Conservation (phyloP, 2,329 filamentous ascomycete species). For the Alternaria metachromatica region DNA sequence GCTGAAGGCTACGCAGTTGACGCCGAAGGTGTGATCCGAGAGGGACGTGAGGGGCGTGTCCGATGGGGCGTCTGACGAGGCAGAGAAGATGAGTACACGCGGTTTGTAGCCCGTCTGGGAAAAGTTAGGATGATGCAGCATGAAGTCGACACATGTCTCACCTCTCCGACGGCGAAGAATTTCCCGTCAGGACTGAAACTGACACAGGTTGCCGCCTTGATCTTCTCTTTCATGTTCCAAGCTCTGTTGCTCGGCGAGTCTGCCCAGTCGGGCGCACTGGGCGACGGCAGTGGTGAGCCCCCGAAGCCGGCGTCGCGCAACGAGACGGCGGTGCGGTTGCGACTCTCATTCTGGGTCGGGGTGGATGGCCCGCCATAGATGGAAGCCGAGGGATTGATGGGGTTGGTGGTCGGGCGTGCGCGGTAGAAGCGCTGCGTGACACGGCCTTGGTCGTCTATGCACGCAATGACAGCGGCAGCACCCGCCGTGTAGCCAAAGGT, state of each 20-base stretch:
- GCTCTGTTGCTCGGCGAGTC: conserved; percentile 72
- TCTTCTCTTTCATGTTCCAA: conserved; percentile 87
- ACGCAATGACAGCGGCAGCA: conserved; percentile 88
- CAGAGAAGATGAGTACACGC: conserved; percentile 86
- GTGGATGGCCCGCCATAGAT: conserved; percentile 62
- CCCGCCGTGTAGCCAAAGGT: conserved; percentile 91
- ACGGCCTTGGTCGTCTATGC: conserved; percentile 70
- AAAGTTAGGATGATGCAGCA: conserved; percentile 34
- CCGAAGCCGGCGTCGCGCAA: conserved; percentile 57
- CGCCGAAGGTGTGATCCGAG: conserved; percentile 88
- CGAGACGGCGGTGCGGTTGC: conserved; percentile 64
- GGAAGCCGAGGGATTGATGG: conserved; percentile 66
- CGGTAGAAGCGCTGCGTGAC: conserved; percentile 87
- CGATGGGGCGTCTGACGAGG: conserved; percentile 75
- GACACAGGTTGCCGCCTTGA: conserved; percentile 92
- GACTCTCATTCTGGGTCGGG: conserved; percentile 59
- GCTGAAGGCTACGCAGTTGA: conserved; percentile 88
- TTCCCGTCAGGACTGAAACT: conserved; percentile 86
- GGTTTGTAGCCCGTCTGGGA: conserved; percentile 84
- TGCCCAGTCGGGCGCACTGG: conserved; percentile 55
- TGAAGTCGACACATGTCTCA: conserved; percentile 39
- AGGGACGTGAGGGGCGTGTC: conserved; percentile 85
- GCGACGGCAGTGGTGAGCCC: conserved; percentile 54
- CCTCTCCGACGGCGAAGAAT: conserved; percentile 89
- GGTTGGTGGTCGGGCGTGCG: conserved; percentile 74